Percentiles rank a stretch among this genome's conserved stretches.
Conservation (phyloP, 208 protist genomes). For the Cochliopodium minus region DNA sequence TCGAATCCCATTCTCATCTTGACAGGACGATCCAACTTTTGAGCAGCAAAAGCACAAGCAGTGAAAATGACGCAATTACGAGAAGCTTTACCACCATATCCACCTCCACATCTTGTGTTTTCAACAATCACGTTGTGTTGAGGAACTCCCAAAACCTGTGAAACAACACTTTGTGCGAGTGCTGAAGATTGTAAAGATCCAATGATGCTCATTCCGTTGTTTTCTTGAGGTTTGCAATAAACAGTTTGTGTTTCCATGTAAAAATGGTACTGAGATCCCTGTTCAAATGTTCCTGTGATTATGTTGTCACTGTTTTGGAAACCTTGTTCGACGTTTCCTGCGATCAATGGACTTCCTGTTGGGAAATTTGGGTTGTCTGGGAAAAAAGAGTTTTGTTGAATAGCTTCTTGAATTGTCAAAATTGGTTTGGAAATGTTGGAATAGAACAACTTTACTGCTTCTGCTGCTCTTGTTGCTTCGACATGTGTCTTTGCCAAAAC, state of each 20-base stretch:
- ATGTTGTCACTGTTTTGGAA: slow-evolving; percentile 25
- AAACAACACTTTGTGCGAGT: slow-evolving; percentile 14
- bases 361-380: too few relatives aligned
- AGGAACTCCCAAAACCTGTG: slow-evolving; percentile 17
- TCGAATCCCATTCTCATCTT: too few relatives aligned
- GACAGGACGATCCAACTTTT: too few relatives aligned
- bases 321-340: slow-evolving; percentile 36
- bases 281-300: slow-evolving; percentile 27
- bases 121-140: slow-evolving; percentile 17
- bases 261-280: slow-evolving; percentile 63
- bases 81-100: slow-evolving; percentile 78
- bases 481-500: slow-evolving; percentile 34
- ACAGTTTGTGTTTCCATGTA: slow-evolving; percentile 56
- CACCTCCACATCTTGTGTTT: slow-evolving; percentile 49
- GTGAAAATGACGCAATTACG: too few relatives aligned
- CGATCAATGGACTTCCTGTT: too few relatives aligned
- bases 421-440: slow-evolving; percentile 29
- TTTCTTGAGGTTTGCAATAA: slow-evolving; percentile 41
- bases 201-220: too few relatives aligned
- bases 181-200: slow-evolving; percentile 11
- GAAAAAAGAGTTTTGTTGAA: slow-evolving; percentile 7
- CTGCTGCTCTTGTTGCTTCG: slow-evolving; percentile 18
- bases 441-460: slow-evolving; percentile 13
- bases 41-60: too few relatives aligned
- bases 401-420: slow-evolving; percentile 32